Base-by-base conservation (phyloP, 306 rosid genomes). In the Cucumis cinereus region DNA sequence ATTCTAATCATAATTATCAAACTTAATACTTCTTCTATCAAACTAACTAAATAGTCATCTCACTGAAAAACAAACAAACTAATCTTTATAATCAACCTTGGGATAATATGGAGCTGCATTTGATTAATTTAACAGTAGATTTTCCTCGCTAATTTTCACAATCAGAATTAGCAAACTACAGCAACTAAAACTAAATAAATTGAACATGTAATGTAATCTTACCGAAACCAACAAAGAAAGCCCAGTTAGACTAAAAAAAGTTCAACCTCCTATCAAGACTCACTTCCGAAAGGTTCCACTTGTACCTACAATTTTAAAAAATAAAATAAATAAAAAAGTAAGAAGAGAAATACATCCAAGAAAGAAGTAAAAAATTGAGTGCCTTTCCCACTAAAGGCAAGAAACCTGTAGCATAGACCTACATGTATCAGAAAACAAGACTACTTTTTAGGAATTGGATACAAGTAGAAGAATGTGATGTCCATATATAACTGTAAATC, bases 291-390 rank as follows among this genome's bases (percentile, higher is more conserved):
- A 91, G 85, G 83, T 89, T 91, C 98, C 98, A 93, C 78, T 91
- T 93, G 85, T 91, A 93, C 90, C 98, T 91, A 79, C 53, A 74
- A 77, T 30, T 30, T 61, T 57, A 30, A 26, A 22, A 10, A n/a
- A n/a, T n/a, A n/a, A n/a, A n/a, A n/a, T n/a, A n/a, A n/a, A n/a
- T n/a, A n/a, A n/a, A n/a, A n/a, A n/a, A n/a, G n/a, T n/a, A n/a
- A n/a, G n/a, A n/a, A n/a, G n/a, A n/a, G n/a, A n/a, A n/a, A n/a
- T 94, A 94, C 89, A 94, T 88, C 98, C 98, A 91, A 78, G 97
- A 90, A 50, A 91, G 93, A 81, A 91, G 94, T 50, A 91, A 60
- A 77, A 91, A 87, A 61, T 90, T 94, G 64, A 94, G 82, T 78
- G 85, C 82, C 90, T 83, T 94, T 81, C 98, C 98, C 23, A 86